Evolutionary conservation across 108 stramenopile genomes (phyloP).

Genomic region (Cyclotella distinguenda): DNA sequence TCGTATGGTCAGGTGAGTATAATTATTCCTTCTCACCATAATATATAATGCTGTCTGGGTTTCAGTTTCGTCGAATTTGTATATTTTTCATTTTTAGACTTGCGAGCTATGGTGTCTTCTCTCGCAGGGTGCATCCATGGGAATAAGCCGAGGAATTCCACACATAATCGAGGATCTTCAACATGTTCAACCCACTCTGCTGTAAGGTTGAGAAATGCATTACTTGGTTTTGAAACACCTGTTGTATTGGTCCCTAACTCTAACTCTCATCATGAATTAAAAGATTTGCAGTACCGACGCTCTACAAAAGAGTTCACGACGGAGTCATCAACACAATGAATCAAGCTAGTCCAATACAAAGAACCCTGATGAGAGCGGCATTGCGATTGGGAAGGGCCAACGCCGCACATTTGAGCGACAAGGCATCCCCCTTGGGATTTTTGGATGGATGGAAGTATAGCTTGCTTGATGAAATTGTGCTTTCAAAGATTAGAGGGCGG

Average conservation of each 20-base stretch:
- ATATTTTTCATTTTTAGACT: too few species aligned
- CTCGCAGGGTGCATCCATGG: conserved; percentile 86
- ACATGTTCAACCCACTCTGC: conserved; percentile 74
- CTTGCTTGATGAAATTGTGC: conserved; percentile 74
- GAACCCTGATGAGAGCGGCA: conserved; percentile 69
- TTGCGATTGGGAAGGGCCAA: conserved; percentile 65
- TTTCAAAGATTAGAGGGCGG: conserved; percentile 86
- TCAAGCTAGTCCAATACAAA: conserved; percentile 57
- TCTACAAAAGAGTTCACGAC: conserved; percentile 94
- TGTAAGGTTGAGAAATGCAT: too few species aligned
- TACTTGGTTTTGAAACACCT: too few species aligned
- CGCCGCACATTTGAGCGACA: conserved; percentile 32
- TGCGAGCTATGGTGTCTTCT: conserved; percentile 85
- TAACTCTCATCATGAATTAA: too few species aligned
- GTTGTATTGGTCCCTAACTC: too few species aligned
- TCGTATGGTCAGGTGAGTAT: conserved; percentile 79
- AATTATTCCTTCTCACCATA: not conserved
- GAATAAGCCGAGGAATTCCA: conserved; percentile 79
- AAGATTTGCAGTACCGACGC: conserved; percentile 91
- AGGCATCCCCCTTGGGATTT: conserved; percentile 42
- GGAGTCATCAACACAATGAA: conserved; percentile 87
- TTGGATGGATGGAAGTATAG: conserved; percentile 50
- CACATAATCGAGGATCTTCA: conserved; percentile 77
- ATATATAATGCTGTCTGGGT: not conserved
- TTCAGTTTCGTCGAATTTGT: not conserved